Conservation (phyloP, 2,329 filamentous ascomycete genomes). For the Fusarium stilboides region DNA sequence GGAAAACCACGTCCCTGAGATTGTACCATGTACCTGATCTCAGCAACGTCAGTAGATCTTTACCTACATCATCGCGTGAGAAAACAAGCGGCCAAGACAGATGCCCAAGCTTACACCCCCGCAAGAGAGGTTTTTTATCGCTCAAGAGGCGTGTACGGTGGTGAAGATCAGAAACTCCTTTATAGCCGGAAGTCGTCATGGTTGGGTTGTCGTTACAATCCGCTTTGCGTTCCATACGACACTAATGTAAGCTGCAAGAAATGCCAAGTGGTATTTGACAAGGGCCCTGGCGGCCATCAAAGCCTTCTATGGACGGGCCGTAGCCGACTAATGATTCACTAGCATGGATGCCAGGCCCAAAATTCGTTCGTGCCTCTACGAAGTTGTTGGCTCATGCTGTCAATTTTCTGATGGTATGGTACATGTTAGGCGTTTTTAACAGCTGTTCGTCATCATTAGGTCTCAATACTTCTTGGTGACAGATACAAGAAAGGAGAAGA, state of each 20-base stretch:
- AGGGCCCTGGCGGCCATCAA: constrained; percentile 36
- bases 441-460: not conserved
- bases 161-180: constrained; percentile 6
- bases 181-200: constrained; percentile 26
- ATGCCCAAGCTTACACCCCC: not conserved
- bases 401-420: constrained; percentile 20
- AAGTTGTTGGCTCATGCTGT: constrained; percentile 10
- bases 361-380: not conserved
- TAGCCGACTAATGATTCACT: constrained; percentile 33
- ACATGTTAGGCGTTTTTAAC: not conserved
- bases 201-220: constrained; percentile 20
- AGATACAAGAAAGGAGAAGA: constrained; percentile 10
- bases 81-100: constrained; percentile 8
- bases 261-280: constrained; percentile 36
- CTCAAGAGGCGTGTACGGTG: not conserved
- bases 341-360: constrained; percentile 10
- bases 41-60: constrained; percentile 2
- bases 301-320: constrained; percentile 29
- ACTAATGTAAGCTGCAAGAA: constrained; percentile 47
- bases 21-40: constrained; percentile 5
- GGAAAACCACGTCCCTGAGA: constrained; percentile 5
- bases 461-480: constrained; percentile 15
- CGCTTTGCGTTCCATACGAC: constrained; percentile 19
- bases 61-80: constrained; percentile 4
- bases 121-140: not conserved